Base-by-base conservation (phyloP, 2,329 filamentous ascomycete genomes). In the Endothia cerciana region DNA sequence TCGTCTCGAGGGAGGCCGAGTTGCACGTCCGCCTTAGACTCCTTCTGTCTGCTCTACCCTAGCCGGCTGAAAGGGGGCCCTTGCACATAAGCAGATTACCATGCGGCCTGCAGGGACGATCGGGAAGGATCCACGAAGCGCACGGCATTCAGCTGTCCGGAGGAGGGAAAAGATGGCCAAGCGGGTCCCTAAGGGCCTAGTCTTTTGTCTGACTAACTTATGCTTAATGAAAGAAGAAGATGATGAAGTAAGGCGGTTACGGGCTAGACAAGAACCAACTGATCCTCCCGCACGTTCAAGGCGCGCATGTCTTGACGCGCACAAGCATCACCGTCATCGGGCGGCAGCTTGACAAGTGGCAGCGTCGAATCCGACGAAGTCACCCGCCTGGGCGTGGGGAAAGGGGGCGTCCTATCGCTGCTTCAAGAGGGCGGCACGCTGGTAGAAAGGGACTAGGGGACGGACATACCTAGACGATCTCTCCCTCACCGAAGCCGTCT, bases 181-280 rank as follows among this genome's bases (percentile, higher is more conserved):
- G 25, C 15, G 11, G 10, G 17, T 19, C 22, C 40, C 17, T 45
- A 22, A 59, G 22, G 38, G 55, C 19, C 55, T 57, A 17, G 38
- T 56, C 53, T n/a, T n/a, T 36, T 22, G 38, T 3, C 57, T 59
- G 57, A 33, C 38, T 58, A 40, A 40, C 33, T 41, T 43, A 30
- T 59, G 38, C 40, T 59, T 45, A 43, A 43, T 30, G n/a, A n/a
- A n/a, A n/a, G n/a, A n/a, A n/a, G n/a, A n/a, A n/a, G n/a, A n/a
- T n/a, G 25, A n/a, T 28, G 22, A 43, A 45, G 17, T 30, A 40
- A 59, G 57, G 57, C 40, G 13, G 38, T 36, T 41, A 36, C 33
- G 13, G n/a, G n/a, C 30, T 56, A 15, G 2, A 6, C 17, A 22
- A 38, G 30, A 17, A 10, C 33, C 36, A 25, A 17, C 11, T 40